phyloP scores from a whole-genome alignment of 345 rosid species.

The Salix viminalis region DNA sequence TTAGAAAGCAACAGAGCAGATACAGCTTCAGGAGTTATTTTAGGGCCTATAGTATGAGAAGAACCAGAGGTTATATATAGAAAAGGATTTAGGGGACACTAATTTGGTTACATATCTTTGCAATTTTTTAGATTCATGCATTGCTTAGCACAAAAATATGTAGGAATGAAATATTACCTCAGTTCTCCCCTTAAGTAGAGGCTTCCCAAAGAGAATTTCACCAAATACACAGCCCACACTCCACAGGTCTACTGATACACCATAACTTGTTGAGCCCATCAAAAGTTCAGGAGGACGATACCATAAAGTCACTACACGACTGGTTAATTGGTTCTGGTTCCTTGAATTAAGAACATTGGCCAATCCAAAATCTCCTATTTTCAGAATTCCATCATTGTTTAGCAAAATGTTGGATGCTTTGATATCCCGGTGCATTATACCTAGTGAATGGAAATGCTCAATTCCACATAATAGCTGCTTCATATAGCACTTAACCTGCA shows the following conservation, averaged over 20 bases:
- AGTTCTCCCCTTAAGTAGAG: conserved; percentile 73
- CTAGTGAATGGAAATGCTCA: conserved; percentile 71
- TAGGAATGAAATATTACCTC: conserved; percentile 39
- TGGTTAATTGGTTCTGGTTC: conserved; percentile 54
- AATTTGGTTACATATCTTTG: not conserved
- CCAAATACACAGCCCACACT: conserved; percentile 79
- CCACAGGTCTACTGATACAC: conserved; percentile 67
- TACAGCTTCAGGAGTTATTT: not conserved
- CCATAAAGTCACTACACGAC: conserved; percentile 82
- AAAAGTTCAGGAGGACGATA: conserved; percentile 83
- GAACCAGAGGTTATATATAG: not conserved
- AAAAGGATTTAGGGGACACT: not conserved
- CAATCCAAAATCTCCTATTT: conserved; percentile 71
- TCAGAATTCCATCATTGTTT: conserved; percentile 60
- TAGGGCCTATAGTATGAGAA: not conserved
- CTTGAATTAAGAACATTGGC: conserved; percentile 49
- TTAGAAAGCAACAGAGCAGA: not conserved
- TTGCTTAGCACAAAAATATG: too few species aligned
- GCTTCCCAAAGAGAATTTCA: conserved; percentile 57
- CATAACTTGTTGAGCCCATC: conserved; percentile 74
- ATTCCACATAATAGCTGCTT: conserved; percentile 59
- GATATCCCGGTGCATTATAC: conserved; percentile 70
- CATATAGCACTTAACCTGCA: conserved; percentile 73
- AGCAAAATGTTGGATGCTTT: conserved; percentile 69
- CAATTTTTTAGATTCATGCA: too few species aligned